Evolutionary conservation across 169 alveolate species (phyloP), one percentile per base, ranked within the genome.

Genomic region (Plasmodium berghei): DNA sequence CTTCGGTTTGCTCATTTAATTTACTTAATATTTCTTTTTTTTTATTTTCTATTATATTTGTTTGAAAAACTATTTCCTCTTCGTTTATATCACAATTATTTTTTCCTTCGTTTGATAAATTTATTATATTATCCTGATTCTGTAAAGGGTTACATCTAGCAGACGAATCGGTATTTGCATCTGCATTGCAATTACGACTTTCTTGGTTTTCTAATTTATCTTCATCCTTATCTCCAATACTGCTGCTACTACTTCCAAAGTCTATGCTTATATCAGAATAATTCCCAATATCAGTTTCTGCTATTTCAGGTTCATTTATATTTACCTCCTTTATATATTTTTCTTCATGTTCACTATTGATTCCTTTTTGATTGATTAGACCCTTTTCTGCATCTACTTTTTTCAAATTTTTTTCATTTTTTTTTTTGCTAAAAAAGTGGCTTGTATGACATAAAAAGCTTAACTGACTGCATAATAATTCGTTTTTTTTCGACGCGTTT

Each of bases 401-500:
- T 34, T 34, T 34, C 8, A 34, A 3, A 3, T 34, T 34, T 34
- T 34, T 34, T 34, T 34, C 42, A 34, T 34, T 34, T 34, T 34
- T 34, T 34, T 34, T 34, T 34, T 34, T 34, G 42, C 42, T 18
- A 59, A 77, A 77, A 26, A 48, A 77, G 22, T 70, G 89, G 58
- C 72, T 42, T 14, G 89, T 77, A 55, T 26, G 28, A 56, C 89
- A 28, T 28, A 77, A 69, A 56, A 77, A 77, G 14, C 55, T 22
- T 2, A 77, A 46, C 46, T 77, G 89, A 40, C n/a, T 55, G 12
- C 89, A 77, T 9, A 77, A 64, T 20, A 77, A n/a, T n/a, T 77
- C 77, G 20, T 77, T 77, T 18, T 77, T 77, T 59, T 56, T 77
- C 22, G 40, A 77, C 0, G 89, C 77, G 40, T 77, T 77, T 46